Base-by-base conservation (phyloP, 768 basidiomycete genomes). In the Boletus sensibilis region DNA sequence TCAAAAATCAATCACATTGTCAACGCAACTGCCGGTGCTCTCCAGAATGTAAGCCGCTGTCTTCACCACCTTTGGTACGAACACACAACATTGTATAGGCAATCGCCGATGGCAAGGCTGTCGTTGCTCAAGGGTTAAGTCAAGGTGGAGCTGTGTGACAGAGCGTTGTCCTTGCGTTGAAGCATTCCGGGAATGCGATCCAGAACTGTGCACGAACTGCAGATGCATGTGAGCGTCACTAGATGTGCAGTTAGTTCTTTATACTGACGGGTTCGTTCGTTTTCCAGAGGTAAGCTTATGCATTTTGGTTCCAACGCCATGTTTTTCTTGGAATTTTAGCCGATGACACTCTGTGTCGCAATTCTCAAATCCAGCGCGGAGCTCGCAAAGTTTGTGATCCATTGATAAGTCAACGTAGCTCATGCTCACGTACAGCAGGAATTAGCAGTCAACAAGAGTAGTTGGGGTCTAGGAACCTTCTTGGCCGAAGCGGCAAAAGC, bases 171-270 rank as follows among this genome's bases (percentile, higher is more conserved):
- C 79, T 10, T 91, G 88, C 64, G 74, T 69, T 47, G 68, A 61
- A 21, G 72, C 76, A 0, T 64, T 72, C 10, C 75, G 83, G 35
- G 89, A 90, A 66, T 91, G 89, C 56, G 86, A 89, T 67, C 86
- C 87, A 3, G 82, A 83, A 35, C 55, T 88, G 10, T 91, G 89
- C 57, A 7, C 62, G 12, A 72, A 72, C 13, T 87, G 87, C 64
- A 71, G 75, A 57, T 74, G 78, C 52, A 77, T 66, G 83, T 85
- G 42, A 60, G 77, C 72, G 20, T 48, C 37, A 27, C 29, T 39
- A 38, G 18, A 35, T 23, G 9, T 16, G 18, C 7, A 11, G 5
- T 39, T 33, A 14, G 20, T n/a, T 11, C 27, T 12, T 46, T 23
- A 37, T 42, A 11, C 21, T 54, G 13, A 65, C 6, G 14, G 5